A percentile compares a stretch with the other conserved stretches of the same genome.
Conservation (phyloP, 23 red algal genomes). For the Chondrus crispus region DNA sequence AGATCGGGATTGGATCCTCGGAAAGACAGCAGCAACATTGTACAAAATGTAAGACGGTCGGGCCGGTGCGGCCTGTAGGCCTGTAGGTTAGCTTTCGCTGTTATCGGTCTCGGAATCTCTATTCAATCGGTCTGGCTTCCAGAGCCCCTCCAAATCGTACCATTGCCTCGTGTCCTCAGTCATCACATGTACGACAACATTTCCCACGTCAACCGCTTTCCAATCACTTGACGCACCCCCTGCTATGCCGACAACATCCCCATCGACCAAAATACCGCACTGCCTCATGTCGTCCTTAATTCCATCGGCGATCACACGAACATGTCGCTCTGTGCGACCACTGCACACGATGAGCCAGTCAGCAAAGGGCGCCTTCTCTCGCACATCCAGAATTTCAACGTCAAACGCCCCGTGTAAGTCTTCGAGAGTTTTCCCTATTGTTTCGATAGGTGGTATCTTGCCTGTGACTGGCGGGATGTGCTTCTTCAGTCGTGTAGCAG, state of each 20-base stretch:
- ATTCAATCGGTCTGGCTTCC: too few species aligned
- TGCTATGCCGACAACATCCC: constrained; percentile 13
- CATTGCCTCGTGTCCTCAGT: not conserved
- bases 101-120: too few species aligned
- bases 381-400: constrained; percentile 27
- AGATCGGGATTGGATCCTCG: not conserved
- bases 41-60: not conserved
- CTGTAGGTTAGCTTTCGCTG: too few species aligned
- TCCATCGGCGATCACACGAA: constrained; percentile 34
- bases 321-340: constrained; percentile 9
- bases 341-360: constrained; percentile 36
- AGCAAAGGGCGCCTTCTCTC: constrained; percentile 35
- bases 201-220: constrained; percentile 61
- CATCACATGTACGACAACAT: constrained; percentile 66
- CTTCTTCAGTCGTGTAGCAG: not conserved
- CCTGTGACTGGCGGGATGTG: constrained; percentile 9
- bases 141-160: constrained; percentile 52
- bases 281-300: constrained; percentile 11
- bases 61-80: too few species aligned
- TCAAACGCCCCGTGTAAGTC: not conserved
- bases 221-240: constrained; percentile 27
- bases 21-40: not conserved
- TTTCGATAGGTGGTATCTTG: not conserved
- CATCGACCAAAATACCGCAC: not conserved
- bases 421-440: not conserved